These are phyloP conservation scores for Clonostachys solani DNA, from an alignment of 2,329 filamentous ascomycete species.

Conservation along the genomic window DNA sequence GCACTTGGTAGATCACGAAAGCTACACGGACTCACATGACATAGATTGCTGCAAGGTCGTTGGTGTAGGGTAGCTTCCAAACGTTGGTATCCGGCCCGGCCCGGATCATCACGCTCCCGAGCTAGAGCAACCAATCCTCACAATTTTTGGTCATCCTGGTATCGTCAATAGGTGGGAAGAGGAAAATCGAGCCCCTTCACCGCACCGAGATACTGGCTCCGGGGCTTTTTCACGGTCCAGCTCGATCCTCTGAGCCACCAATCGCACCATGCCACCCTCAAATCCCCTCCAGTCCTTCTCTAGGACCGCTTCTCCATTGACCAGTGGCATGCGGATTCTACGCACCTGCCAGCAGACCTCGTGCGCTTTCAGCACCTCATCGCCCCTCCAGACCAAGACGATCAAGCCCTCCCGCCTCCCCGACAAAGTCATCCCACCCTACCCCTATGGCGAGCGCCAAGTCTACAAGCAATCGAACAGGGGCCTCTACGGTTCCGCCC, in stretches of 20 bases:
- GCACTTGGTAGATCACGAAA: conserved; percentile 16
- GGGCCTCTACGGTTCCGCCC: conserved; percentile 66
- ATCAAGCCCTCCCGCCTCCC: conserved; percentile 39
- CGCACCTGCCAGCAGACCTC: neutral
- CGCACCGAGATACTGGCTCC: neutral
- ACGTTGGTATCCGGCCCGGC: too few relatives aligned
- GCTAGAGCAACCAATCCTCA: neutral
- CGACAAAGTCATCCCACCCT: conserved; percentile 51
- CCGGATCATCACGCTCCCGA: too few relatives aligned
- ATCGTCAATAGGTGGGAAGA: conserved; percentile 7
- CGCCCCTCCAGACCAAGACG: conserved; percentile 28
- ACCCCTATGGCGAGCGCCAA: conserved; percentile 67
- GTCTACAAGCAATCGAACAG: conserved; percentile 78
- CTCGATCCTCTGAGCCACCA: too few relatives aligned
- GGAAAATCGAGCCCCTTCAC: conserved; percentile 2
- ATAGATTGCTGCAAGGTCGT: too few relatives aligned
- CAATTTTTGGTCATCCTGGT: conserved; percentile 1
- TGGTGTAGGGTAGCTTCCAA: too few relatives aligned
- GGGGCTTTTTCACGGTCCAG: neutral
- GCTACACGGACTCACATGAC: conserved; percentile 27
- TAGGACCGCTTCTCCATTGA: neutral
- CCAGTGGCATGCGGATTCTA: neutral
- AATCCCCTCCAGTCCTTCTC: neutral
- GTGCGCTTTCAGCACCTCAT: conserved; percentile 30
- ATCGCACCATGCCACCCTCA: conserved; percentile 1